Evolutionary conservation across 169 alveolate genomes (phyloP).

Genomic region (Eimeria necatrix): DNA sequence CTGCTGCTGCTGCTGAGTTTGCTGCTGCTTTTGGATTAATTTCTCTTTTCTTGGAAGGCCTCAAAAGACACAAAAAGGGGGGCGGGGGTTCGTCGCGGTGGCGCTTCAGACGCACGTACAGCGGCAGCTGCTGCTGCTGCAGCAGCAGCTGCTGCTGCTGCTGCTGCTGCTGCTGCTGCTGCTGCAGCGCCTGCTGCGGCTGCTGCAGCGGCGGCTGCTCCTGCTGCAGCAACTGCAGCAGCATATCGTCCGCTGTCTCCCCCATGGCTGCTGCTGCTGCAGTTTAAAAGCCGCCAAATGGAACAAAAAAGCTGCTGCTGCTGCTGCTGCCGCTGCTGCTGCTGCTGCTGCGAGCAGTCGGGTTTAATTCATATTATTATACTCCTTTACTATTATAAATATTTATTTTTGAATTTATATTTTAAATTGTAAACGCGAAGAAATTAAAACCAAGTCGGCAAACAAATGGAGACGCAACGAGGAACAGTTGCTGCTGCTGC

Average conservation of each 20-base stretch:
- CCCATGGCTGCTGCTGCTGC: too few relatives aligned
- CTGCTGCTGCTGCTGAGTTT: not conserved
- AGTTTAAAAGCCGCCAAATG: too few relatives aligned
- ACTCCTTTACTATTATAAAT: too few relatives aligned
- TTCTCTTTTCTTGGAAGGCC: not conserved
- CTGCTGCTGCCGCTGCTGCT: too few relatives aligned
- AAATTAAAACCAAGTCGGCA: too few relatives aligned
- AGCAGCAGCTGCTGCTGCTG: constrained; percentile 23
- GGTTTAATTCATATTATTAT: too few relatives aligned
- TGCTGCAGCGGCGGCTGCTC: not conserved
- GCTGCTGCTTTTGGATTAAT: not conserved
- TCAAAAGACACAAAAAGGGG: constrained; percentile 36
- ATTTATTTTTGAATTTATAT: too few relatives aligned
- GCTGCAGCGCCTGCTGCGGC: not conserved
- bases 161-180: not conserved
- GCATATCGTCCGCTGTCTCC: too few relatives aligned
- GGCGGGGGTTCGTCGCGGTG: constrained; percentile 12
- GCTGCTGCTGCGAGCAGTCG: too few relatives aligned
- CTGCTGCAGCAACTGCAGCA: too few relatives aligned
- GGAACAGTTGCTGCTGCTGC: not conserved
- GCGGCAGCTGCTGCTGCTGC: not conserved
- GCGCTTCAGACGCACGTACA: constrained; percentile 60
- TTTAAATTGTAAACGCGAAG: too few relatives aligned
- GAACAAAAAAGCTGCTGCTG: too few relatives aligned
- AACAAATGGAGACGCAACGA: not conserved